A percentile compares a stretch with the other conserved stretches of the same genome.
Conservation (phyloP, 2,329 filamentous ascomycete species). For the Scytalidium lignicola region DNA sequence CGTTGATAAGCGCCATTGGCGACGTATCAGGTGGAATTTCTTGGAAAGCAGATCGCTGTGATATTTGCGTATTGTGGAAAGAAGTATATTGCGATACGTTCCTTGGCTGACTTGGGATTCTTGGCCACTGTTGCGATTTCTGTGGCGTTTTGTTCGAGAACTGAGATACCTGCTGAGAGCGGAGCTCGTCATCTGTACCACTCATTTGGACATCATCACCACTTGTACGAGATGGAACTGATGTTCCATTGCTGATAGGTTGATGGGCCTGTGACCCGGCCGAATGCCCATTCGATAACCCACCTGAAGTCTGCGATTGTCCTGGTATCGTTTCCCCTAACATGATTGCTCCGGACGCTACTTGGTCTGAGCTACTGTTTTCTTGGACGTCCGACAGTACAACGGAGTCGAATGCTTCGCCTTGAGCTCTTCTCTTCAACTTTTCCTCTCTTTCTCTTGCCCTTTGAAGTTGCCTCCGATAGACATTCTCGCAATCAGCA, state of each 20-base stretch:
- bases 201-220: constrained; percentile 59
- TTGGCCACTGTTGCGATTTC: constrained; percentile 37
- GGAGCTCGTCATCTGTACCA: constrained; percentile 40
- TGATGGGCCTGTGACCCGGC: constrained; percentile 34
- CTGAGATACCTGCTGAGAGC: constrained; percentile 40
- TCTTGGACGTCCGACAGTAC: constrained; percentile 44
- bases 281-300: constrained; percentile 55
- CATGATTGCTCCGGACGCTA: constrained; percentile 47
- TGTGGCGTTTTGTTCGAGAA: constrained; percentile 43
- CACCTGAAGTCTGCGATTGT: constrained; percentile 33
- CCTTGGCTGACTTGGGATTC: constrained; percentile 37
- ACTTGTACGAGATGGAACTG: constrained; percentile 34
- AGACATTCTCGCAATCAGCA: constrained; percentile 77
- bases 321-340: constrained; percentile 62
- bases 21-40: constrained; percentile 52
- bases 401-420: constrained; percentile 20
- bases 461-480: constrained; percentile 65
- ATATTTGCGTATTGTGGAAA: constrained; percentile 51
- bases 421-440: constrained; percentile 42
- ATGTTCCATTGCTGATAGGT: constrained; percentile 51
- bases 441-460: constrained; percentile 55
- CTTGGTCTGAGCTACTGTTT: constrained; percentile 38
- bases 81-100: constrained; percentile 13
- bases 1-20: constrained; percentile 63
- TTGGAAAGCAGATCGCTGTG: constrained; percentile 53